Conservation (phyloP, 2,329 filamentous ascomycete genomes). For the Sporothrix euskadiensis region DNA sequence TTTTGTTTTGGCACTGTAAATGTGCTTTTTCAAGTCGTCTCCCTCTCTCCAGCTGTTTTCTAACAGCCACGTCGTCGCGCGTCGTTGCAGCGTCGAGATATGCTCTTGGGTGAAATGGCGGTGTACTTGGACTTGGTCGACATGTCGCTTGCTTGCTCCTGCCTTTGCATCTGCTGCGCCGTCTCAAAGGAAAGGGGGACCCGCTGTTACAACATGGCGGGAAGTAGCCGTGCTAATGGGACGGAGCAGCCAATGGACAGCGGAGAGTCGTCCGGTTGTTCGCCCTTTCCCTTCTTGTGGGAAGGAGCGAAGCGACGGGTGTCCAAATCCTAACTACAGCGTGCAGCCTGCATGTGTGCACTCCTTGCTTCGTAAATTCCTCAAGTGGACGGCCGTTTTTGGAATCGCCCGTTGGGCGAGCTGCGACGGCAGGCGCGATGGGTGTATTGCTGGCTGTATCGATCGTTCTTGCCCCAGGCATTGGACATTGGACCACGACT, state of each 20-base stretch:
- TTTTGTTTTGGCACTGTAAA: background rate
- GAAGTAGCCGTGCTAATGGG: slow-evolving; percentile 23
- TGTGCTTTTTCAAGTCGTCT: background rate
- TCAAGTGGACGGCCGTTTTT: slow-evolving; percentile 10
- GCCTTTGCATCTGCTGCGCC: background rate
- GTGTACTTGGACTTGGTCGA: slow-evolving; percentile 2
- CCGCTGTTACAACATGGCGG: slow-evolving; percentile 22
- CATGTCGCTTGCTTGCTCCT: background rate
- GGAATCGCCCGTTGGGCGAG: background rate
- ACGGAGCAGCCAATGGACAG: slow-evolving; percentile 20
- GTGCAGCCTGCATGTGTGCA: background rate
- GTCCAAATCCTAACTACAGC: background rate
- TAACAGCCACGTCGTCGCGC: slow-evolving; percentile 2
- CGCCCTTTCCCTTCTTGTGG: background rate
- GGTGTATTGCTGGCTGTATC: background rate
- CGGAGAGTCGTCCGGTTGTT: background rate
- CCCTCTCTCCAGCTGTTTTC: background rate
- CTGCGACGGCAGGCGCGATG: background rate
- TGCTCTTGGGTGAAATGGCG: background rate
- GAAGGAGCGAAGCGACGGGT: slow-evolving; percentile 5
- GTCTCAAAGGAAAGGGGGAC: slow-evolving; percentile 18
- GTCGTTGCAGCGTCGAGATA: slow-evolving; percentile 3
- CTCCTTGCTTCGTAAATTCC: background rate
- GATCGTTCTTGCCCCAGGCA: background rate
- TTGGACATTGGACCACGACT: background rate